phyloP scores from a whole-genome alignment of 805 yeast species.

The Barnettozyma botsteinii region DNA sequence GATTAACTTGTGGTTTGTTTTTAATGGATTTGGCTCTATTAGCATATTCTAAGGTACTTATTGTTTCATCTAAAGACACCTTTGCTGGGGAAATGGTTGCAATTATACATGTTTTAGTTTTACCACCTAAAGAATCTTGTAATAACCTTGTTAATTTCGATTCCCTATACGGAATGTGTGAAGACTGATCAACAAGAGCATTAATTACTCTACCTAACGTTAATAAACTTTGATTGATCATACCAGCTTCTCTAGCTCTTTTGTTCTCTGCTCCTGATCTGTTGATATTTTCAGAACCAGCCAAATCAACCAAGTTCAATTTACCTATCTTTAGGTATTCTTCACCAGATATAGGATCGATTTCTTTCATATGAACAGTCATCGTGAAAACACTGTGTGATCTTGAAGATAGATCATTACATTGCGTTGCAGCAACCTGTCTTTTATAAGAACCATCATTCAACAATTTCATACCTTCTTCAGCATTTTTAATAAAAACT shows the following conservation, averaged over 20 bases:
- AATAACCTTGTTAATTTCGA: conserved; percentile 73
- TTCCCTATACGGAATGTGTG: conserved; percentile 80
- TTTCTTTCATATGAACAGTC: conserved; percentile 49
- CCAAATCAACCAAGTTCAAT: conserved; percentile 84
- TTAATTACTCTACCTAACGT: conserved; percentile 86
- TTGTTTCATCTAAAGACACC: conserved; percentile 65
- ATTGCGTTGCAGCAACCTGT: conserved; percentile 71
- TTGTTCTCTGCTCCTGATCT: conserved; percentile 79
- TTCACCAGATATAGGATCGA: conserved; percentile 41
- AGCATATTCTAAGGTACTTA: conserved; percentile 80
- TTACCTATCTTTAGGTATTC: conserved; percentile 53
- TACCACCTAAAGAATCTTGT: conserved; percentile 82
- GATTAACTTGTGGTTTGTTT: conserved; percentile 59
- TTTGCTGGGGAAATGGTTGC: conserved; percentile 81
- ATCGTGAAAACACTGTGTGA: conserved; percentile 78
- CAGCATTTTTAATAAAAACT: conserved; percentile 40
- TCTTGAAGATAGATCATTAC: conserved; percentile 72
- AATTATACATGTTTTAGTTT: conserved; percentile 73
- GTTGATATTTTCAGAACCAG: conserved; percentile 84
- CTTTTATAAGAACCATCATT: conserved; percentile 56
- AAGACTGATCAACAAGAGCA: conserved; percentile 53
- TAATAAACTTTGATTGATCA: conserved; percentile 77
- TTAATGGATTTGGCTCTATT: conserved; percentile 72
- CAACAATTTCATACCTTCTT: conserved; percentile 47
- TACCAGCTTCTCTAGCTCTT: conserved; percentile 88